A percentile compares a stretch with the other conserved stretches of the same genome.
Conservation (phyloP, 2,329 filamentous ascomycete species). For the Stenocarpella maydis region DNA sequence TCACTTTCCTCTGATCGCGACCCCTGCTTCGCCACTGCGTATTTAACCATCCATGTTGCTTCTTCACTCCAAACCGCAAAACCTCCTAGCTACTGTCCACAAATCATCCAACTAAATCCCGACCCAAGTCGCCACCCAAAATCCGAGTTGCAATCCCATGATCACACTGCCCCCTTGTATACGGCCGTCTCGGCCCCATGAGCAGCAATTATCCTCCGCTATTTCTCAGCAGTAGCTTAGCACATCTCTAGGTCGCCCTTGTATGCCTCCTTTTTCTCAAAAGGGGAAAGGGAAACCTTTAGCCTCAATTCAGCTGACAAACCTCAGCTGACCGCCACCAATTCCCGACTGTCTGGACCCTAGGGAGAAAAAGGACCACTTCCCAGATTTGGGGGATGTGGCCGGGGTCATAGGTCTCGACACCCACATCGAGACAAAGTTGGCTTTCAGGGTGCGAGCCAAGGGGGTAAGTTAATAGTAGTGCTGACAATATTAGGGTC, state of each 20-base stretch:
- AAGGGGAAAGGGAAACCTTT: background rate
- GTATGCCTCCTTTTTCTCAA: background rate
- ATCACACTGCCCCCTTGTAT: background rate
- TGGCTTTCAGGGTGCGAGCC: background rate
- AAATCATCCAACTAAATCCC: background rate
- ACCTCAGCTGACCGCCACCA: slow-evolving; percentile 16
- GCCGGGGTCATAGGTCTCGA: background rate
- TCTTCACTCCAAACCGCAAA: background rate
- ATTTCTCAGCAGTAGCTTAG: background rate
- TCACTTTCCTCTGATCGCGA: no score
- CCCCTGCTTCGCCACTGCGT: background rate
- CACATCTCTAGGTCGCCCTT: background rate
- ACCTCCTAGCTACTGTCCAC: background rate
- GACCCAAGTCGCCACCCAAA: background rate
- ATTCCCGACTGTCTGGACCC: background rate
- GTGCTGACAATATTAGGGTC: slow-evolving; percentile 6
- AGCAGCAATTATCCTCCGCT: background rate
- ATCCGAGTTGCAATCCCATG: background rate
- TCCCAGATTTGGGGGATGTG: background rate
- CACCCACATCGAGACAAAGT: background rate
- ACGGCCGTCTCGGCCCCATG: background rate
- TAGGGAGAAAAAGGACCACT: background rate
- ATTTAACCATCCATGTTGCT: background rate
- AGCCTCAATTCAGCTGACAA: slow-evolving; percentile 7
- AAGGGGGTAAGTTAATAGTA: no score